Percentiles rank a stretch among this genome's conserved stretches.
phyloP scores from a whole-genome alignment of 345 rosid species.

The Eucalyptus tenuipes region DNA sequence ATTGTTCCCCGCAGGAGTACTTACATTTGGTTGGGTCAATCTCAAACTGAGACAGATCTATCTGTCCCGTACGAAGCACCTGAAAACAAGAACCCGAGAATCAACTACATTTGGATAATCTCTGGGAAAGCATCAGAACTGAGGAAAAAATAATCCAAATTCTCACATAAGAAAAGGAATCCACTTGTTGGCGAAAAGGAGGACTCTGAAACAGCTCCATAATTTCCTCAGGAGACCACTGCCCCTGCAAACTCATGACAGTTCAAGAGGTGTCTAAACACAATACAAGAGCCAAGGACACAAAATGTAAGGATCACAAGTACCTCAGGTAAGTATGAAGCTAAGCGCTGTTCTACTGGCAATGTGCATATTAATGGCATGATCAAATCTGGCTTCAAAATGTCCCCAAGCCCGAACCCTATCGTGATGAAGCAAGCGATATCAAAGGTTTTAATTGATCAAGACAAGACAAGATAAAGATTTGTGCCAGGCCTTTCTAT shows the following conservation, averaged over 20 bases:
- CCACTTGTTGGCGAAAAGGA: conserved; percentile 96
- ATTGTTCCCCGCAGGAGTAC: conserved; percentile 1
- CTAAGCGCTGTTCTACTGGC: conserved; percentile 51
- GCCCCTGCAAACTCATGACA: conserved; percentile 46
- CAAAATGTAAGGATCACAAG: neutral
- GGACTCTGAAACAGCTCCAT: conserved; percentile 86
- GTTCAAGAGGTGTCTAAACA: neutral
- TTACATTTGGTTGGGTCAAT: conserved; percentile 85
- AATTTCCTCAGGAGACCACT: conserved; percentile 59
- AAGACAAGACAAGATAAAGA: neutral
- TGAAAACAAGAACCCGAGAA: conserved; percentile 5
- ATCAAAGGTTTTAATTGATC: neutral
- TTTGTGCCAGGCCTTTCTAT: neutral
- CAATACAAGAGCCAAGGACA: neutral
- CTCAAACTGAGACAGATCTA: conserved; percentile 91
- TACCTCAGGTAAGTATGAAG: conserved; percentile 88
- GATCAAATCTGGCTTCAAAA: conserved; percentile 81
- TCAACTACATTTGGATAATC: neutral
- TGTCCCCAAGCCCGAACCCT: conserved; percentile 83
- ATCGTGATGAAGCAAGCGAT: neutral
- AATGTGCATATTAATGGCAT: conserved; percentile 77
- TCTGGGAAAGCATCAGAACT: neutral
- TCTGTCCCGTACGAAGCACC: conserved; percentile 96
- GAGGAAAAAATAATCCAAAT: neutral
- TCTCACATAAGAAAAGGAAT: conserved; percentile 87